phyloP scores from a whole-genome alignment of 2,329 filamentous ascomycete genomes.

The Fusarium oligoseptatum region DNA sequence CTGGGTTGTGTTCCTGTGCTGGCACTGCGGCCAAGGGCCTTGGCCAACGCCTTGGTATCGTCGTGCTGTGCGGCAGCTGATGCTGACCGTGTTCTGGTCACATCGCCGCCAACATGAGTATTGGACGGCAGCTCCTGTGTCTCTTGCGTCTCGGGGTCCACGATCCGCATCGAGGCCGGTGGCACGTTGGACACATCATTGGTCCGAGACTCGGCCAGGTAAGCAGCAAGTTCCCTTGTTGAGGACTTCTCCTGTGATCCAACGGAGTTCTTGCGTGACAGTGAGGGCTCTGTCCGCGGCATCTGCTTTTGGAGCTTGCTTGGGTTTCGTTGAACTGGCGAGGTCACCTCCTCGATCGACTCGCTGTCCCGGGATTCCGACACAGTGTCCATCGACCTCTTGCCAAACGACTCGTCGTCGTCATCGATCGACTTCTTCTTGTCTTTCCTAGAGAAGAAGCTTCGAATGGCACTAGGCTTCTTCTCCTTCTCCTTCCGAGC shows the following conservation, averaged over 20 bases:
- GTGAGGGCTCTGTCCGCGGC: constrained; percentile 63
- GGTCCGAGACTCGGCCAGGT: constrained; percentile 58
- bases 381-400: constrained; percentile 70
- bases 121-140: constrained; percentile 53
- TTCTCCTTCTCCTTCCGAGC: constrained; percentile 81
- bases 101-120: constrained; percentile 47
- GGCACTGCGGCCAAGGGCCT: constrained; percentile 42
- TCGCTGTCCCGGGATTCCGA: constrained; percentile 61
- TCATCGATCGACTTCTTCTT: constrained; percentile 70
- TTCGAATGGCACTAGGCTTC: constrained; percentile 69
- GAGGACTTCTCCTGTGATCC: constrained; percentile 48
- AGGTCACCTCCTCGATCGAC: constrained; percentile 58
- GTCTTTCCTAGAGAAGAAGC: constrained; percentile 73
- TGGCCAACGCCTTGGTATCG: constrained; percentile 51
- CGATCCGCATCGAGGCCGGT: constrained; percentile 69
- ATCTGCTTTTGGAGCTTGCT: constrained; percentile 80
- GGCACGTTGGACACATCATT: constrained; percentile 70
- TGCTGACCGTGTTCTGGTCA: constrained; percentile 49
- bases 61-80: constrained; percentile 54
- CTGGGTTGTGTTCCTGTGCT: constrained; percentile 61
- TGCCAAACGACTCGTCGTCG: constrained; percentile 72
- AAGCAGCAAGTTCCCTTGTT: constrained; percentile 58
- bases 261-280: constrained; percentile 55
- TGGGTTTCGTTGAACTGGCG: constrained; percentile 68
- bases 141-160: constrained; percentile 66